Evolutionary conservation across 768 basidiomycete species (phyloP).

Genomic region (Trametes cubensis): DNA sequence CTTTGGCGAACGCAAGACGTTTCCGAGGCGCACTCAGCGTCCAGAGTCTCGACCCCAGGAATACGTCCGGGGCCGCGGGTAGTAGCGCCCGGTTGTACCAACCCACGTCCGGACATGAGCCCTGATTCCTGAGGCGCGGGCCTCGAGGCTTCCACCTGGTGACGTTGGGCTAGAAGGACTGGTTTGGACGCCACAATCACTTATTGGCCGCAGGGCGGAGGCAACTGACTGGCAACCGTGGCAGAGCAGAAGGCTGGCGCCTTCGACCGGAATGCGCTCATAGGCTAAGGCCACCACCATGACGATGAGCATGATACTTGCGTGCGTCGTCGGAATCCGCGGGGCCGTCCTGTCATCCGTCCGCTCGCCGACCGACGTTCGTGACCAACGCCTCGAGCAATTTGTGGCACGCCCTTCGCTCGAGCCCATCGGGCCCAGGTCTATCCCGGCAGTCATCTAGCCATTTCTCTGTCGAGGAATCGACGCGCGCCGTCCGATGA

Average conservation of each 20-base stretch:
- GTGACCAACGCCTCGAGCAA: not conserved
- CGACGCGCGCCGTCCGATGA: not conserved
- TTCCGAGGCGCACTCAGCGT: not conserved
- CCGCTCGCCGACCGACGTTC: too few relatives aligned
- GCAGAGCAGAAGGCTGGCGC: not conserved
- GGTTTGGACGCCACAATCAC: conserved; percentile 5
- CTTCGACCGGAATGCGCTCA: conserved; percentile 1
- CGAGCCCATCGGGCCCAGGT: not conserved
- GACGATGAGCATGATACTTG: too few relatives aligned
- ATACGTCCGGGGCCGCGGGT: too few relatives aligned
- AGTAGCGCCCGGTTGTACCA: not conserved
- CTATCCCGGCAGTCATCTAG: not conserved
- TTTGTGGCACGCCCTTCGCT: conserved; percentile 6
- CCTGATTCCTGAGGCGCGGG: not conserved
- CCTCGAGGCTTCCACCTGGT: not conserved
- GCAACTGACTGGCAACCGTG: conserved; percentile 2
- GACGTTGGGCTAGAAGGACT: not conserved
- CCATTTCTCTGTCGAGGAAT: not conserved
- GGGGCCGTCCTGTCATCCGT: too few relatives aligned
- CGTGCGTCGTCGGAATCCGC: too few relatives aligned
- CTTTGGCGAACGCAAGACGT: not conserved
- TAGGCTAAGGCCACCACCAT: not conserved
- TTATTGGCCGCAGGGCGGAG: not conserved
- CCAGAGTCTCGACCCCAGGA: not conserved
- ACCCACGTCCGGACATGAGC: not conserved